A percentile compares a stretch with the other conserved stretches of the same genome.
Conservation (phyloP, 2,329 filamentous ascomycete species). For the Verticillium alfalfae region DNA sequence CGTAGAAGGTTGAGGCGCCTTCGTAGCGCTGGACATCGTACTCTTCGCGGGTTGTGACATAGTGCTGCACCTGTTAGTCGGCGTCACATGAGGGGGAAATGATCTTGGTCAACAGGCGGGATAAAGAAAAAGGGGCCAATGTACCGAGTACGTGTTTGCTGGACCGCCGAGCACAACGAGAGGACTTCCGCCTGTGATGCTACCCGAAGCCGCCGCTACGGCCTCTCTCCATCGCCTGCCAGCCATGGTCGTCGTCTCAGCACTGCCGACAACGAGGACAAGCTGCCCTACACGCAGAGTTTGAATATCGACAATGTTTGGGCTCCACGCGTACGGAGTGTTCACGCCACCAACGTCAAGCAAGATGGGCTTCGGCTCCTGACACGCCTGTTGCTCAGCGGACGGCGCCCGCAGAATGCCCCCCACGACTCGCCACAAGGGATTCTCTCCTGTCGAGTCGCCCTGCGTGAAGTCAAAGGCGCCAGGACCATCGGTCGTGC, state of each 20-base stretch:
- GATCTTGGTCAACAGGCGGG: not conserved
- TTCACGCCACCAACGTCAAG: conserved; percentile 82
- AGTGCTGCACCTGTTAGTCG: conserved; percentile 41
- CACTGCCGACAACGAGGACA: conserved; percentile 76
- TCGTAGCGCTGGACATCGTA: conserved; percentile 86
- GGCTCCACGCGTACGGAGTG: conserved; percentile 78
- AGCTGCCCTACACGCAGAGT: conserved; percentile 78
- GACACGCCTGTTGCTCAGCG: conserved; percentile 66
- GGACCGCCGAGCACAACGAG: conserved; percentile 83
- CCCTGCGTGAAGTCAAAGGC: conserved; percentile 93
- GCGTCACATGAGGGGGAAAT: not conserved
- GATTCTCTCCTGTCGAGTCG: conserved; percentile 62
- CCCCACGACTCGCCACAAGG: conserved; percentile 75
- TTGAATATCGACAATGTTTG: conserved; percentile 89
- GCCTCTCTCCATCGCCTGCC: conserved; percentile 80
- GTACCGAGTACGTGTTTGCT: conserved; percentile 74
- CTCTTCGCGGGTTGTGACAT: conserved; percentile 73
- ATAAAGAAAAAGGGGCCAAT: not conserved
- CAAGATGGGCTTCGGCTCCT: conserved; percentile 76
- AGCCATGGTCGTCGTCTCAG: conserved; percentile 89
- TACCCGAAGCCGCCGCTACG: conserved; percentile 45
- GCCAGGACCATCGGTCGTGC: conserved; percentile 86
- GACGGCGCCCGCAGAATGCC: conserved; percentile 66
- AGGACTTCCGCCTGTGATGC: conserved; percentile 47
- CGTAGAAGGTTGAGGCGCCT: conserved; percentile 87